Base-by-base conservation (phyloP, 2,329 filamentous ascomycete genomes). In the Pseudogymnoascus sp. region DNA sequence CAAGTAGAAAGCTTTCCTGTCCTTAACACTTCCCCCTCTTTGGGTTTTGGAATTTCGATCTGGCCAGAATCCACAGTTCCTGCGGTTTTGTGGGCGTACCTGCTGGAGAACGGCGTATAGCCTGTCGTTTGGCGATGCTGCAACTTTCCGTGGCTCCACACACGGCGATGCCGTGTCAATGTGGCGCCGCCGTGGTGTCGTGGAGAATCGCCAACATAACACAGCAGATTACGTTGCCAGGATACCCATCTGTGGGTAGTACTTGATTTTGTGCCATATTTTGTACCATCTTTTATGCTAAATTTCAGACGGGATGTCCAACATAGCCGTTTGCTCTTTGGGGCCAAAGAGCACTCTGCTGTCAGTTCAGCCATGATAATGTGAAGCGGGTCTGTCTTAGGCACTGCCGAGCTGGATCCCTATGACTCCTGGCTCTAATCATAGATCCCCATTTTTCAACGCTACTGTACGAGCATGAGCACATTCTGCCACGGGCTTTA, bases 111-210 rank as follows among this genome's bases (percentile, higher is more conserved):
- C 48, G 25, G 48, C 10, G 48, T 4, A 57, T 57, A 57, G 10
- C 48, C 48, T 34, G 25, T 57, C 48, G 48, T 57, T 57, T 57
- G 48, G 48, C 25, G 48, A 57, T 34, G 25, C 48, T 57, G 48
- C 48, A 31, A 31, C 25, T 31, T 57, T 57, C 48, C 48, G 48
- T 6, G 25, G 25, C 34, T 16, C 14, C 13, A 57, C 48, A 57
- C 48, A 31, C 48, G n/a, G 25, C 6, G 48, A 19, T 34, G 48
- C 8, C 48, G 48, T 57, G 48, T 57, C 3, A 57, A 31, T 57
- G 48, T 31, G 48, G 48, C 48, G 48, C 48, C n/a, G 48, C 16
- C 48, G 8, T 57, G 48, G 25, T 57, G 25, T 34, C 7, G 48
- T 57, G 48, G 48, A 34, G 4, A 34, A 57, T 13, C 25, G 8